Conservation (phyloP, 1,284 basidiomycete genomes). For the Pisolithus thermaeus region DNA sequence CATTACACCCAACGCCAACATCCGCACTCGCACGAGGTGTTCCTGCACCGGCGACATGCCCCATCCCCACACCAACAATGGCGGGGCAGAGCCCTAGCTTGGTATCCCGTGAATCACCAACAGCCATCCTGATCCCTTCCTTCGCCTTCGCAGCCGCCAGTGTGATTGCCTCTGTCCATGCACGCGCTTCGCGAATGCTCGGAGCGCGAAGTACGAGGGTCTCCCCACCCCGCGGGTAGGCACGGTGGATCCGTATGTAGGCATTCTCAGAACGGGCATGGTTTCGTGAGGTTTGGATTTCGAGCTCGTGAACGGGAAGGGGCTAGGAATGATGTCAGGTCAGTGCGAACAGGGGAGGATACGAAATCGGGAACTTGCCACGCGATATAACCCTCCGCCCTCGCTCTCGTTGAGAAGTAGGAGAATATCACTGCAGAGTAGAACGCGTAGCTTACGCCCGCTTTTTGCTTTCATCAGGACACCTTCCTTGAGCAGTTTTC, state of each 20-base stretch:
- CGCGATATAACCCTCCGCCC: constrained; percentile 64
- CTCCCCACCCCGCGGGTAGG: constrained; percentile 74
- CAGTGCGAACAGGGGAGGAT: neutral
- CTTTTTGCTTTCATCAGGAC: constrained; percentile 77
- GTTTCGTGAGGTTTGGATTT: constrained; percentile 46
- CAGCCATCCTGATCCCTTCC: constrained; percentile 20
- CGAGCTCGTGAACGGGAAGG: constrained; percentile 64
- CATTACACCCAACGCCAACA: neutral
- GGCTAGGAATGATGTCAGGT: constrained; percentile 35
- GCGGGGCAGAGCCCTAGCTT: neutral
- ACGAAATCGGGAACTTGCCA: constrained; percentile 47
- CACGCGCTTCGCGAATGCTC: constrained; percentile 60
- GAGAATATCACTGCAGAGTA: constrained; percentile 77
- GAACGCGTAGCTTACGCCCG: constrained; percentile 70
- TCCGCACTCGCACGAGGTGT: neutral
- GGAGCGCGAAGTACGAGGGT: constrained; percentile 56
- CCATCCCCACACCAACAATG: neutral
- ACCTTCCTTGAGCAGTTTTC: constrained; percentile 79
- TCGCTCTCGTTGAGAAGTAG: constrained; percentile 68
- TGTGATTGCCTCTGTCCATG: constrained; percentile 53
- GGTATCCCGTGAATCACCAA: neutral
- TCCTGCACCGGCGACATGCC: neutral
- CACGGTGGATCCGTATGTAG: constrained; percentile 56
- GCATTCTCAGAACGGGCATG: constrained; percentile 49
- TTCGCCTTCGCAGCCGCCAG: constrained; percentile 32